Base-by-base conservation (phyloP, 2,329 filamentous ascomycete genomes). In the Cercospora beticola region DNA sequence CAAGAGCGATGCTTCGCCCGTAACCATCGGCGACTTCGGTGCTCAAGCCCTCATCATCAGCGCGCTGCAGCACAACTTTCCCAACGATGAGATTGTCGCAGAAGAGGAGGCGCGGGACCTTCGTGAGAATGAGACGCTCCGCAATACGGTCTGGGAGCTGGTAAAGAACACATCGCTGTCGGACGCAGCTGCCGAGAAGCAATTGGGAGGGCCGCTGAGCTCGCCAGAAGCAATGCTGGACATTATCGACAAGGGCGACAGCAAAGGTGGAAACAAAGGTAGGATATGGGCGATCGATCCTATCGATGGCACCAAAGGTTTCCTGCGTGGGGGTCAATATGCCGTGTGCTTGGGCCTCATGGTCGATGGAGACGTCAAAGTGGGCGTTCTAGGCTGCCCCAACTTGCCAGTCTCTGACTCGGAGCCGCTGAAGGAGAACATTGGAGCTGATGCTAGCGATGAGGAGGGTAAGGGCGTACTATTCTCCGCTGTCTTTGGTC, bases 291-390 rank as follows among this genome's bases (percentile, higher is more conserved):
- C 94, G 49, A 89, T 99, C 67, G 95, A 99, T 81, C 95, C 95
- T 68, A 97, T 99, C 71, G 95, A 99, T 81, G 95, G 95, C 73
- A 99, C 95, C 64, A 97, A 97, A 83, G 96, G 95, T 31, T 99
- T 99, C 83, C 85, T 99, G 69, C 88, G 96, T 71, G 95, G 95
- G 64, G 96, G 94, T 46, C 95, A 99, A 83, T 99, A 99, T 79
- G 96, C 95, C 65, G 93, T 99, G 64, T 97, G 94, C 79, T 87
- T 99, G 5, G 95, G 88, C 40, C 85, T 99, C 75, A 90, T 99
- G 83, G 92, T 97, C 30, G 93, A 98, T 77, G 95, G 94, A 64
- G 89, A 97, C 75, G 93, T 98, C 76, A 93, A 94, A 79, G 92
- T 97, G 70, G 95, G 95, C 74, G 95, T 97, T 57, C 87, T 99